These are phyloP conservation scores for Neonectria ditissima DNA, from an alignment of 2,329 filamentous ascomycete genomes.

Conservation along the genomic window DNA sequence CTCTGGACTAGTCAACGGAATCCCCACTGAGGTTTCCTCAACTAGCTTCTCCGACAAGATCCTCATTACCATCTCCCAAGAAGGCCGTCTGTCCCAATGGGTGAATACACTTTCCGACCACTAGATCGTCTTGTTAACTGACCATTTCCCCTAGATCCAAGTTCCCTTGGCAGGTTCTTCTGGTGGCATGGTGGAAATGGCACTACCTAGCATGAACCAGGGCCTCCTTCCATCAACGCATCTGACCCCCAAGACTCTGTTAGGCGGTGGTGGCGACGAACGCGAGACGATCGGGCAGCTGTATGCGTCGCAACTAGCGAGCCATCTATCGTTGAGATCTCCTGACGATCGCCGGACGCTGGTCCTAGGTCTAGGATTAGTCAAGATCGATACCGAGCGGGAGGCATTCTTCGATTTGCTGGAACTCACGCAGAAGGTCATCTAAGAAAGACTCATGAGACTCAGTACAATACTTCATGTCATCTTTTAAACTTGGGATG, in stretches of 20 bases:
- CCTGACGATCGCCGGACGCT: constrained; percentile 72
- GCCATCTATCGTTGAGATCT: constrained; percentile 77
- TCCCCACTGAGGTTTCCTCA: constrained; percentile 77
- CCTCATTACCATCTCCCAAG: constrained; percentile 87
- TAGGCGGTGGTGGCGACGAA: constrained; percentile 84
- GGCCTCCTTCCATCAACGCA: constrained; percentile 80
- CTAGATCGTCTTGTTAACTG: background rate
- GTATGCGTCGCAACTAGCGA: constrained; percentile 90
- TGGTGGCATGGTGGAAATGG: constrained; percentile 71
- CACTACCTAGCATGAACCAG: constrained; percentile 58
- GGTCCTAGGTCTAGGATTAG: constrained; percentile 71
- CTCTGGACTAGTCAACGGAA: constrained; percentile 72
- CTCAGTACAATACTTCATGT: background rate
- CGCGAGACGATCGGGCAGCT: constrained; percentile 89
- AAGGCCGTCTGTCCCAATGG: constrained; percentile 91
- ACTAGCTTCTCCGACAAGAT: constrained; percentile 91
- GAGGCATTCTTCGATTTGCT: constrained; percentile 74
- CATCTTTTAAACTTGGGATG: no score
- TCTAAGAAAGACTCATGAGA: constrained; percentile 48
- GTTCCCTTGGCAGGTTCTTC: constrained; percentile 79
- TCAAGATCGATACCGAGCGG: constrained; percentile 61
- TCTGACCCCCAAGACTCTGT: constrained; percentile 85
- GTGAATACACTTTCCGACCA: constrained; percentile 58
- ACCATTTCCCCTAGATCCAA: constrained; percentile 68
- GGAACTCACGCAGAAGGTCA: constrained; percentile 70